Evolutionary conservation across 2,329 filamentous ascomycete species (phyloP).

Genomic region (Nemania sp.): DNA sequence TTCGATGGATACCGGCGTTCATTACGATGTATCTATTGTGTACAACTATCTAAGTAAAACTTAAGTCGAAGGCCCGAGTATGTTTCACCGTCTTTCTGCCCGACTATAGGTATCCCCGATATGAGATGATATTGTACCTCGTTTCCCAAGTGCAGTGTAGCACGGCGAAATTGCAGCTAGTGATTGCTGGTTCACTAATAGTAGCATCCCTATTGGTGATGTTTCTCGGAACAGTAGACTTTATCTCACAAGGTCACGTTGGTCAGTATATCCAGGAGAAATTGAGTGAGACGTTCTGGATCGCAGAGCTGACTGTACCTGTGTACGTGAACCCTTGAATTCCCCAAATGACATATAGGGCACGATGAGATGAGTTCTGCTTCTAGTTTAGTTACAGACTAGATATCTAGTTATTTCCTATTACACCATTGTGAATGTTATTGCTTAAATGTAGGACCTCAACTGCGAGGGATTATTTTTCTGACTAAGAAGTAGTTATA

Average conservation of each 20-base stretch:
- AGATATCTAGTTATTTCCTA: too few relatives aligned
- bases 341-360: not conserved
- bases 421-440: too few relatives aligned
- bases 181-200: not conserved
- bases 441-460: too few relatives aligned
- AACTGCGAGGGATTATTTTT: too few relatives aligned
- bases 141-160: not conserved
- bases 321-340: not conserved
- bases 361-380: not conserved
- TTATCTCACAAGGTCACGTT: not conserved
- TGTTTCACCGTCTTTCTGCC: not conserved
- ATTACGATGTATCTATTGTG: not conserved
- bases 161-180: not conserved
- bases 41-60: not conserved
- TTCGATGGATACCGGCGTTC: not conserved
- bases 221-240: not conserved
- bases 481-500: too few relatives aligned
- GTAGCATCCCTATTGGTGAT: not conserved
- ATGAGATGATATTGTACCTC: not conserved
- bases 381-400: not conserved
- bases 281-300: slow-evolving; percentile 22
- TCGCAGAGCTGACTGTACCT: not conserved
- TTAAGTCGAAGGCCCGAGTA: not conserved
- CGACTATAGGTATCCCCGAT: not conserved
- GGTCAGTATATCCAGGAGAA: not conserved